A percentile compares a stretch with the other conserved stretches of the same genome.
Conservation (phyloP, 257 asterid species). For the Anisodus tanguticus region DNA sequence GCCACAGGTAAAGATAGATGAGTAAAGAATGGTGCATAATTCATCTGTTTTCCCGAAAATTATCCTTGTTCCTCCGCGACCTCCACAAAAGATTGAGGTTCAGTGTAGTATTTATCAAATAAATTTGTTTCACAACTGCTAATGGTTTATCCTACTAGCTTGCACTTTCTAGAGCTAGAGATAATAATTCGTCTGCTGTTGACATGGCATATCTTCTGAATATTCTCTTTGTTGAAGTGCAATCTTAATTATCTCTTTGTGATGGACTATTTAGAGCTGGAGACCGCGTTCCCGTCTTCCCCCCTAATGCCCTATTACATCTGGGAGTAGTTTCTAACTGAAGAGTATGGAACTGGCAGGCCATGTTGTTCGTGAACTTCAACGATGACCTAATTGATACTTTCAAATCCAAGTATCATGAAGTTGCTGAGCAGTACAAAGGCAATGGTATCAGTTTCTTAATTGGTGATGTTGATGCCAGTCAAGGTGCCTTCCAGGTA, state of each 20-base stretch:
- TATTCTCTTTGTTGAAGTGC: neutral
- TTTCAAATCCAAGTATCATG: slow-evolving; percentile 72
- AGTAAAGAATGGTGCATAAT: neutral
- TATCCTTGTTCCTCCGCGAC: neutral
- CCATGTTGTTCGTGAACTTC: slow-evolving; percentile 76
- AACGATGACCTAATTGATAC: slow-evolving; percentile 60
- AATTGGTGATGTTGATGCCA: slow-evolving; percentile 81
- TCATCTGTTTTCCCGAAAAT: neutral
- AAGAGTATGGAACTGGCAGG: slow-evolving; percentile 53
- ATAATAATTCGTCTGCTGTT: neutral
- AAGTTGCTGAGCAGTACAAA: slow-evolving; percentile 71
- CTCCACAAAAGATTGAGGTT: neutral
- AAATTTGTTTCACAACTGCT: neutral
- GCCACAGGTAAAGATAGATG: neutral
- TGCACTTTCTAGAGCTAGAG: neutral
- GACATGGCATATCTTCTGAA: neutral
- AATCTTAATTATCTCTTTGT: neutral
- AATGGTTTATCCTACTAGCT: neutral
- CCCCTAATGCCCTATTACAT: slow-evolving; percentile 14
- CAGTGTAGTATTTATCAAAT: neutral
- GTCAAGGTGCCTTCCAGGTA: slow-evolving; percentile 96
- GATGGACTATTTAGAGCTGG: slow-evolving; percentile 29
- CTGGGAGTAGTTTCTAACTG: neutral
- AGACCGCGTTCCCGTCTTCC: neutral
- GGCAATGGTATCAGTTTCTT: slow-evolving; percentile 70